phyloP scores from a whole-genome alignment of 345 rosid genomes.

The Citrus cavaleriei region DNA sequence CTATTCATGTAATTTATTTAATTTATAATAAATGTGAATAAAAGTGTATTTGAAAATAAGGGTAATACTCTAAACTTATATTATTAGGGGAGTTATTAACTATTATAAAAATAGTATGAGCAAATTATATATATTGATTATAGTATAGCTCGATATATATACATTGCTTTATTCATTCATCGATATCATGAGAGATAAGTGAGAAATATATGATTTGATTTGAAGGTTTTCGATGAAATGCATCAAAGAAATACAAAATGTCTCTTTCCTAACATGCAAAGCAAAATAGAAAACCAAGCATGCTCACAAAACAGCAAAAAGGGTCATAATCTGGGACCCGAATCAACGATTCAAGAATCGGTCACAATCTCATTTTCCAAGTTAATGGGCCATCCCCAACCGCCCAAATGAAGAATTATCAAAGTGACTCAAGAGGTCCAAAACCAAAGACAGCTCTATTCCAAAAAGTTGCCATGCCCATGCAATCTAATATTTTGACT shows the following conservation, averaged over 20 bases:
- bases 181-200: too few species aligned
- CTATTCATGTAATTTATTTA: too few species aligned
- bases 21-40: too few species aligned
- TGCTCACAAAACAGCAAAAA: slow-evolving; percentile 7
- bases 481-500: neutral
- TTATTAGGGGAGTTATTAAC: too few species aligned
- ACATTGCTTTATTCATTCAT: neutral
- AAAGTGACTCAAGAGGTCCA: slow-evolving; percentile 31
- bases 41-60: too few species aligned
- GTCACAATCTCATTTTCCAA: slow-evolving; percentile 9
- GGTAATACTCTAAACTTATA: too few species aligned
- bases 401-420: slow-evolving; percentile 26
- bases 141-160: too few species aligned
- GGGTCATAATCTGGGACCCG: slow-evolving; percentile 9
- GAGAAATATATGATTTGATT: neutral
- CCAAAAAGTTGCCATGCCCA: slow-evolving; percentile 10
- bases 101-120: too few species aligned
- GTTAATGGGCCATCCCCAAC: slow-evolving; percentile 28
- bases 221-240: neutral
- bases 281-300: neutral
- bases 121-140: too few species aligned
- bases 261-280: slow-evolving; percentile 16
- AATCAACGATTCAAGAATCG: neutral
- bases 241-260: slow-evolving; percentile 20
- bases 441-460: slow-evolving; percentile 23